phyloP scores from a whole-genome alignment of 1,284 basidiomycete genomes.

The Pseudozyma pruni region DNA sequence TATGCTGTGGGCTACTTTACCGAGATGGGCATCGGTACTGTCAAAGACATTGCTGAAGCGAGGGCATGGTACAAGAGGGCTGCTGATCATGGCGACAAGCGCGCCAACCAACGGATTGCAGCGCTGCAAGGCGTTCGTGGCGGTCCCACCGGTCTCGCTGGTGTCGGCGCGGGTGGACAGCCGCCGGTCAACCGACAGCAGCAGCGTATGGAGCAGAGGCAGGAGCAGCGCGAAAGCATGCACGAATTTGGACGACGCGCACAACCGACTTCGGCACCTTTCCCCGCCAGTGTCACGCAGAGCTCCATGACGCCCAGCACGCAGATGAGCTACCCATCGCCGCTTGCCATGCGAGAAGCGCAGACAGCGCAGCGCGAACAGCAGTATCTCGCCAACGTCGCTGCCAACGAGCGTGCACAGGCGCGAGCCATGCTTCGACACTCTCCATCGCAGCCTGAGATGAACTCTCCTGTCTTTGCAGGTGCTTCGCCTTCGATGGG shows the following conservation, averaged over 20 bases:
- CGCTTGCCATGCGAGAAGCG: constrained; percentile 61
- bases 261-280: constrained; percentile 64
- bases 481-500: constrained; percentile 13
- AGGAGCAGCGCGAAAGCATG: constrained; percentile 51
- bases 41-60: constrained; percentile 71
- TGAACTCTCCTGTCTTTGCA: constrained; percentile 20
- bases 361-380: constrained; percentile 61
- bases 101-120: constrained; percentile 83
- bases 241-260: constrained; percentile 46
- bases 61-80: constrained; percentile 87
- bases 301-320: constrained; percentile 48
- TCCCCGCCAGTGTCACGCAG: constrained; percentile 54
- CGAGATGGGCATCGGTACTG: constrained; percentile 73
- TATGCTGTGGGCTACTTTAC: constrained; percentile 98
- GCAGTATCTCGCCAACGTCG: constrained; percentile 56
- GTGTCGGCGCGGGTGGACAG: constrained; percentile 20
- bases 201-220: constrained; percentile 30
- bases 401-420: constrained; percentile 49
- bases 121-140: constrained; percentile 45
- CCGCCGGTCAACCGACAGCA: constrained; percentile 39
- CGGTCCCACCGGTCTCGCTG: constrained; percentile 35
- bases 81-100: constrained; percentile 92
- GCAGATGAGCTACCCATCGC: constrained; percentile 57
- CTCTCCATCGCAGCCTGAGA: constrained; percentile 33
- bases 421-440: constrained; percentile 37